Evolutionary conservation across 768 basidiomycete genomes (phyloP), one percentile per base, ranked within the genome.

Genomic region (Postia placenta): DNA sequence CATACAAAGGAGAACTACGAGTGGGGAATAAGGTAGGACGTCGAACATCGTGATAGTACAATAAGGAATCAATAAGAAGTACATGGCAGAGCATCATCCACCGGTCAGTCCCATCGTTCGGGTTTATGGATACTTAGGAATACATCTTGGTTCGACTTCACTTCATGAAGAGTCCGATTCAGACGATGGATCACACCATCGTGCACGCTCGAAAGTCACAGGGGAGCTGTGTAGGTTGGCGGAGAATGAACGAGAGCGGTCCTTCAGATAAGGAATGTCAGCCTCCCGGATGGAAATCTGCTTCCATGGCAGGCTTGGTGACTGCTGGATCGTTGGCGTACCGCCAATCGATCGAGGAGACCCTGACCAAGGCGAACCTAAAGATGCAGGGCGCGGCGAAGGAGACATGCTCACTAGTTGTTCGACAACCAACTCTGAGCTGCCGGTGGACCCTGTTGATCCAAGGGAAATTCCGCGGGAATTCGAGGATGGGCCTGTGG

Each of bases 261-360:
- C 47, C 25, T 45, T 47, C 4, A 56, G 23, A 44, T 48, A 51
- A 22, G 55, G 51, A 23, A 49, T 45, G 35, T 52, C 45, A 37
- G 56, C 50, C 2, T 57, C 55, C 5, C 56, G 55, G 19, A 60
- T 49, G 1, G 61, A 55, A 2, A 58, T 59, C 33, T 53, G 39
- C 42, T 61, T 59, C 62, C 60, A 63, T 15, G 51, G 54, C 50
- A 54, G 52, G 19, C 59, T 54, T 2, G 61, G 61, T 5, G 61
- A 55, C 30, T 48, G 54, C 46, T 59, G 56, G 0, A 49, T 51
- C 7, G 52, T 47, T 12, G 24, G 25, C 14, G 43, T 42, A 4
- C 49, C 23, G 14, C 42, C 42, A 12, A 49, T 12, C 24, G 42
- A 19, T 35, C 6, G 45, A 17, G 55, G 43, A 33, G 30, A 33